Evolutionary conservation across 1,139 yeast species (phyloP).

Genomic region (Candida tropicalis): DNA sequence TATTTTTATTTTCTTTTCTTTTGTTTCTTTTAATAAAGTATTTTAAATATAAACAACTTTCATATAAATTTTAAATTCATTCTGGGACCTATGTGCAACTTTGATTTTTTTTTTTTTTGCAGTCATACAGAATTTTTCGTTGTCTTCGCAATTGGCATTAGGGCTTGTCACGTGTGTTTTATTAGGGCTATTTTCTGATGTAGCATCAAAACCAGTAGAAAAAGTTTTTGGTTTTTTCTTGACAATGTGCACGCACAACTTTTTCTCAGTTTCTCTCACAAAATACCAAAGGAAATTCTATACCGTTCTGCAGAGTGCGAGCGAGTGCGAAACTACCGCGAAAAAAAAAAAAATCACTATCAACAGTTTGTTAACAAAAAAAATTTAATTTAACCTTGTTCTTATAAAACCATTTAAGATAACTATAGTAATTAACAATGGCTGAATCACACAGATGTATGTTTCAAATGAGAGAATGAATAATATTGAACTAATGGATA

Average conservation of each 20-base stretch:
- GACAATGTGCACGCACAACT: neutral
- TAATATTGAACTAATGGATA: neutral
- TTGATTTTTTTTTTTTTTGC: neutral
- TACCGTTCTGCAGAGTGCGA: constrained; percentile 3
- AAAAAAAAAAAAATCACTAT: constrained; percentile 7
- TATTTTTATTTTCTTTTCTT: neutral
- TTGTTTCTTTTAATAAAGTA: neutral
- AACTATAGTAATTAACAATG: constrained; percentile 46
- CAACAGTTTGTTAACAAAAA: constrained; percentile 5
- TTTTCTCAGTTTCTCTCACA: neutral
- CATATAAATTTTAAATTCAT: too few species aligned
- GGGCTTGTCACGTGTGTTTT: constrained; percentile 1
- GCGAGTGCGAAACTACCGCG: constrained; percentile 7
- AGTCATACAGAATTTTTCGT: neutral
- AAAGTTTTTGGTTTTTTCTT: too few species aligned
- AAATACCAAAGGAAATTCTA: neutral
- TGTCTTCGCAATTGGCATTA: neutral
- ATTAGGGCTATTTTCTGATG: neutral
- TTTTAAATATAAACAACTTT: constrained; percentile 2
- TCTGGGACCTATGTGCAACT: too few species aligned
- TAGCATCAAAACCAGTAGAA: neutral
- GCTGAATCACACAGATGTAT: constrained; percentile 97
- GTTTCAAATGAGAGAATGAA: constrained; percentile 30
- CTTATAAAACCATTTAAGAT: constrained; percentile 8
- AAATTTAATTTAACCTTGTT: constrained; percentile 8